Evolutionary conservation across 1,139 yeast genomes (phyloP).

Genomic region (Taphrina wiesneri): DNA sequence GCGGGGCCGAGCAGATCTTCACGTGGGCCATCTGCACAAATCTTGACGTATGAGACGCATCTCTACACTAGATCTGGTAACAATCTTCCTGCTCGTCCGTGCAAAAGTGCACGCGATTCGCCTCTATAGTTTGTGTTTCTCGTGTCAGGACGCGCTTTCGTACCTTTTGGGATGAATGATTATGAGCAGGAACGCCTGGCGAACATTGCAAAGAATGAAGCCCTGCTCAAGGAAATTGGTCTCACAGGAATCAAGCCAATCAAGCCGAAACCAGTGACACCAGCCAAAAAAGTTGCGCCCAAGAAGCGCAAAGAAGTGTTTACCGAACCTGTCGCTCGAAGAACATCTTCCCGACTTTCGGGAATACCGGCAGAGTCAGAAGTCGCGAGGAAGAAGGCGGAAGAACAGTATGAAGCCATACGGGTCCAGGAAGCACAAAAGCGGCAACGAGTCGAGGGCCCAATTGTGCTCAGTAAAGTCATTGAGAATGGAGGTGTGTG

Average conservation of each 20-base stretch:
- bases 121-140: not conserved
- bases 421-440: slow-evolving; percentile 39
- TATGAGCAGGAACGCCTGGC: slow-evolving; percentile 70
- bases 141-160: not conserved
- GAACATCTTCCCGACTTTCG: slow-evolving; percentile 46
- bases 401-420: slow-evolving; percentile 38
- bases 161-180: slow-evolving; percentile 41
- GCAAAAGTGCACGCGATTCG: not conserved
- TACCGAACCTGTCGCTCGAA: slow-evolving; percentile 40
- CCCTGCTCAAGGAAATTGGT: slow-evolving; percentile 45
- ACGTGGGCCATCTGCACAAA: slow-evolving; percentile 4
- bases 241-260: slow-evolving; percentile 19
- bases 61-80: not conserved
- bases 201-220: slow-evolving; percentile 59
- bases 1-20: slow-evolving; percentile 2
- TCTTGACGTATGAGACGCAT: not conserved
- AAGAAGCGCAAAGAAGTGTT: not conserved
- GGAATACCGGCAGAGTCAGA: slow-evolving; percentile 45
- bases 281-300: not conserved
- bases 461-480: slow-evolving; percentile 34
- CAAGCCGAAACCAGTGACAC: slow-evolving; percentile 14
- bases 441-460: slow-evolving; percentile 36
- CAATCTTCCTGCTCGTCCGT: not conserved
- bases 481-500: slow-evolving; percentile 25
- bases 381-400: slow-evolving; percentile 36